Conservation (phyloP, 2,329 filamentous ascomycete genomes). For the Davidsoniella virescens region DNA sequence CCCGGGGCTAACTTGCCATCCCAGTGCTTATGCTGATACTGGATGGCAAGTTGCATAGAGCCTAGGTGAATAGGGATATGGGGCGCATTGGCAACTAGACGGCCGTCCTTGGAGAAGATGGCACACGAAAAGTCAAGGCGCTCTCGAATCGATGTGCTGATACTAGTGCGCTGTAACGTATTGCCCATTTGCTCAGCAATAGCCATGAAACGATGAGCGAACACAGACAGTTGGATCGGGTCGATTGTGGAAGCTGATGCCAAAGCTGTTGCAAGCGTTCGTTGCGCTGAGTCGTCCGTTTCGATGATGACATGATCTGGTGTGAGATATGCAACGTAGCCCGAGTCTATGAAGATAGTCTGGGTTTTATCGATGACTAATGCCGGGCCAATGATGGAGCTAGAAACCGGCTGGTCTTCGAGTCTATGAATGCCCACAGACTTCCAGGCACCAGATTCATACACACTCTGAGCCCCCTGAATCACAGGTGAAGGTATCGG, state of each 20-base stretch:
- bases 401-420: not conserved
- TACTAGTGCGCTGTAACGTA: slow-evolving; percentile 62
- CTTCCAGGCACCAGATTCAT: slow-evolving; percentile 16
- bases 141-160: slow-evolving; percentile 68
- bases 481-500: slow-evolving; percentile 9
- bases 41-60: slow-evolving; percentile 65
- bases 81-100: slow-evolving; percentile 58
- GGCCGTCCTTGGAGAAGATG: slow-evolving; percentile 58
- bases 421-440: slow-evolving; percentile 18
- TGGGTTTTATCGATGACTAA: slow-evolving; percentile 59
- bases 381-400: slow-evolving; percentile 36
- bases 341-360: slow-evolving; percentile 52
- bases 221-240: slow-evolving; percentile 52
- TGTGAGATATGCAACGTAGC: slow-evolving; percentile 20
- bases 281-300: not conserved
- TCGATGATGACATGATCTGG: slow-evolving; percentile 24
- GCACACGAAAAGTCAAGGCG: slow-evolving; percentile 69
- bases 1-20: slow-evolving; percentile 24
- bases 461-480: slow-evolving; percentile 16
- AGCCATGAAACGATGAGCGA: slow-evolving; percentile 68
- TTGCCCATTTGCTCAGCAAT: slow-evolving; percentile 75
- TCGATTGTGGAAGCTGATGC: slow-evolving; percentile 29
- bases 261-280: no score
- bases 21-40: slow-evolving; percentile 49
- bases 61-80: slow-evolving; percentile 64